Evolutionary conservation across 2,329 filamentous ascomycete genomes (phyloP).

Genomic region (Phialophora tarda): DNA sequence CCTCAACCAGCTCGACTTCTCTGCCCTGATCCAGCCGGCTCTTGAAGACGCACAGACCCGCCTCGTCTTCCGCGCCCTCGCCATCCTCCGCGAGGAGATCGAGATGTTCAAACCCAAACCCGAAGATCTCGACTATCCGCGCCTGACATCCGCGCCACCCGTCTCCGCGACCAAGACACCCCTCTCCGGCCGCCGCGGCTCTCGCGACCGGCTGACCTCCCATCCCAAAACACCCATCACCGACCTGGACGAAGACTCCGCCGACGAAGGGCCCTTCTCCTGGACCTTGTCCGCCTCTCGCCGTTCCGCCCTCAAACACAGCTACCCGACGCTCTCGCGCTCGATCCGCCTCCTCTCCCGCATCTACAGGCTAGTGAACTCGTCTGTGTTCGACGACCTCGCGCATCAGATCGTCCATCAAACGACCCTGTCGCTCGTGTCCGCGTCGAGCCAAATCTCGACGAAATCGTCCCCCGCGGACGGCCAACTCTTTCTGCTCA

Average conservation of each 20-base stretch:
- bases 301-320: constrained; percentile 31
- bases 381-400: constrained; percentile 72
- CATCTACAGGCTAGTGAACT: constrained; percentile 73
- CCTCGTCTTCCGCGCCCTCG: constrained; percentile 68
- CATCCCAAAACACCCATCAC: constrained; percentile 50
- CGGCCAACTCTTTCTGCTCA: constrained; percentile 88
- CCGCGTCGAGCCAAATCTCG: constrained; percentile 74
- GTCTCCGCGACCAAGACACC: constrained; percentile 44
- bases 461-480: constrained; percentile 61
- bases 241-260: constrained; percentile 55
- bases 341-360: constrained; percentile 71
- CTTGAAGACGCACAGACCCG: constrained; percentile 71
- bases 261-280: constrained; percentile 35
- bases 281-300: constrained; percentile 36
- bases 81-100: constrained; percentile 69
- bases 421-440: constrained; percentile 80
- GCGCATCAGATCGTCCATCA: constrained; percentile 86
- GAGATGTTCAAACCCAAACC: constrained; percentile 69
- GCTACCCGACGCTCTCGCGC: constrained; percentile 68
- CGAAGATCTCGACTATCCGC: constrained; percentile 69
- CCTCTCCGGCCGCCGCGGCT: constrained; percentile 42
- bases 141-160: constrained; percentile 49
- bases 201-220: constrained; percentile 43
- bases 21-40: constrained; percentile 65
- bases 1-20: constrained; percentile 65